Percentiles rank a stretch among this genome's conserved stretches.
Conservation (phyloP, 2,329 filamentous ascomycete genomes). For the Cadophora luteo-olivacea region DNA sequence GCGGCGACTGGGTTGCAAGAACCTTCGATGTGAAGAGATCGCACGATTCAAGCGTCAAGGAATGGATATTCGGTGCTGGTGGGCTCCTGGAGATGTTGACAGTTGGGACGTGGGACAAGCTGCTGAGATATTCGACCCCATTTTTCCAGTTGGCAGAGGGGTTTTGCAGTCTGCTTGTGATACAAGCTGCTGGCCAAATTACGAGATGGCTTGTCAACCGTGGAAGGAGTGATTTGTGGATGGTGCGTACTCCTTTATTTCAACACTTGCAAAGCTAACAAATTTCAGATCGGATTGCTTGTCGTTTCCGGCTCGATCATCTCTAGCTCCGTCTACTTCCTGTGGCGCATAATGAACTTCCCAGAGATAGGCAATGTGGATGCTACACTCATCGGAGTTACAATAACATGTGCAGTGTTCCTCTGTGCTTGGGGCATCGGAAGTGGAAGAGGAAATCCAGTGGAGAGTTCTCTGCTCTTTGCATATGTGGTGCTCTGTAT, state of each 20-base stretch:
- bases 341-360: constrained; percentile 94
- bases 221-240: constrained; percentile 93
- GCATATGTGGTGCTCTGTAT: constrained; percentile 98
- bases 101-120: constrained; percentile 87
- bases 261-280: constrained; percentile 25
- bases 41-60: constrained; percentile 70
- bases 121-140: constrained; percentile 88
- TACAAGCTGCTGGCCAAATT: constrained; percentile 93
- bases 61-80: constrained; percentile 89
- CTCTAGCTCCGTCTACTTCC: constrained; percentile 92
- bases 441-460: constrained; percentile 90
- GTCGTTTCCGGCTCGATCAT: constrained; percentile 90
- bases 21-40: constrained; percentile 74
- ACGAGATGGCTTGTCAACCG: constrained; percentile 94
- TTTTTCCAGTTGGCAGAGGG: constrained; percentile 95
- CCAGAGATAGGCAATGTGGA: constrained; percentile 92
- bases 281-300: constrained; percentile 78
- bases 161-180: constrained; percentile 94
- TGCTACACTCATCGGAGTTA: constrained; percentile 88
- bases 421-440: constrained; percentile 93
- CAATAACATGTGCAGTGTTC: constrained; percentile 91
- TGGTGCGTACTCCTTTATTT: constrained; percentile 64
- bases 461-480: constrained; percentile 94
- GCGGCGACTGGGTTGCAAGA: constrained; percentile 79
- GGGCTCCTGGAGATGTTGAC: constrained; percentile 81